A percentile compares a stretch with the other conserved stretches of the same genome.
These are phyloP conservation scores for Ormosia emarginata DNA, from an alignment of 306 rosid genomes.

Conservation along the genomic window DNA sequence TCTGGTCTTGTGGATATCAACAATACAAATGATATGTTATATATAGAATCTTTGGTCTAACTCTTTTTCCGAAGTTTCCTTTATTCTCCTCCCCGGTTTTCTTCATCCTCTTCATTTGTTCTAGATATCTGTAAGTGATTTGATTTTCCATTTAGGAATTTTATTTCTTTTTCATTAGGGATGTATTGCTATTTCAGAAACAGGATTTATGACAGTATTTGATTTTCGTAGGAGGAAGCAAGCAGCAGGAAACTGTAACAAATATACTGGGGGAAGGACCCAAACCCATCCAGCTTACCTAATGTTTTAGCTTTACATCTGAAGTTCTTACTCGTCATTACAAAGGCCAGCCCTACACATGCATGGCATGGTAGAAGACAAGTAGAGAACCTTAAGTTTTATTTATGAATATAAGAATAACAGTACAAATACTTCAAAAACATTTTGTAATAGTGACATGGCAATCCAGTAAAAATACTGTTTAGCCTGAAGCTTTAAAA, in stretches of 20 bases:
- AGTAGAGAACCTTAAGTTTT: slow-evolving; percentile 1
- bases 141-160: not conserved
- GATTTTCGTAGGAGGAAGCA: not conserved
- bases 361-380: not conserved
- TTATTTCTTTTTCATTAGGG: not conserved
- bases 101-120: not conserved
- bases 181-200: not conserved
- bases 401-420: not conserved
- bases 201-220: not conserved
- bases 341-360: not conserved
- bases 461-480: not conserved
- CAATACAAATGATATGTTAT: not conserved
- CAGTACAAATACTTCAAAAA: not conserved
- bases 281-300: not conserved
- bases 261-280: not conserved
- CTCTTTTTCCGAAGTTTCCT: not conserved
- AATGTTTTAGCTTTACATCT: not conserved
- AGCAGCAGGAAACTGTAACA: not conserved
- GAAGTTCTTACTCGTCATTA: not conserved
- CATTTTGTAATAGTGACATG: not conserved
- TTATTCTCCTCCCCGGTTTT: not conserved
- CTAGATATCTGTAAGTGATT: not conserved
- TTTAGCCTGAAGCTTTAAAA: no score
- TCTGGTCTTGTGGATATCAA: not conserved
- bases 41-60: not conserved